Conservation (phyloP, 2,329 filamentous ascomycete genomes). For the Didymosphaeria variabile region DNA sequence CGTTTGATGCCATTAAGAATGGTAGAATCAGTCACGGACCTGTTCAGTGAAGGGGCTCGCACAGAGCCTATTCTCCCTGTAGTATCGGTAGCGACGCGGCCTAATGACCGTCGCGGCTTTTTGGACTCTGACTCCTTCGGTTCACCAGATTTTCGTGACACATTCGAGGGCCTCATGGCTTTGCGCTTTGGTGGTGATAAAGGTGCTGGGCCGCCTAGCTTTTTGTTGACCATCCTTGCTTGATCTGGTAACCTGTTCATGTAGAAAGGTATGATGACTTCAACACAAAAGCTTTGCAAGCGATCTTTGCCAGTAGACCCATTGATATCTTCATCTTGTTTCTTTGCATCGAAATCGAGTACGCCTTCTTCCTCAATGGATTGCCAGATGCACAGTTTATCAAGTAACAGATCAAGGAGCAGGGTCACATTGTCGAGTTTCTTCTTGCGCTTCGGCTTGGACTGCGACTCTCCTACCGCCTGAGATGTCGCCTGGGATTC, state of each 20-base stretch:
- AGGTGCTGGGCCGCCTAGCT: conserved; percentile 76
- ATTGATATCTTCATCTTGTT: conserved; percentile 31
- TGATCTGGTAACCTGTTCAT: conserved; percentile 77
- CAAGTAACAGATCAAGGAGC: conserved; percentile 76
- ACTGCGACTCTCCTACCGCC: conserved; percentile 18
- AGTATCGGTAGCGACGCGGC: conserved; percentile 69
- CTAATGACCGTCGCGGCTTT: conserved; percentile 62
- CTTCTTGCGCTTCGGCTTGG: conserved; percentile 55
- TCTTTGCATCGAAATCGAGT: conserved; percentile 44
- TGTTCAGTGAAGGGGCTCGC: conserved; percentile 69
- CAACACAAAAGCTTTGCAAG: conserved; percentile 78
- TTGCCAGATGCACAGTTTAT: conserved; percentile 85
- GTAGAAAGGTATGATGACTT: conserved; percentile 85
- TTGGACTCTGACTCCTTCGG: conserved; percentile 50
- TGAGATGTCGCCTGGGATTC: conserved; percentile 23
- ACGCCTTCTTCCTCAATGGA: conserved; percentile 71
- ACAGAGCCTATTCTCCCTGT: conserved; percentile 58
- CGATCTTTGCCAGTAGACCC: conserved; percentile 61
- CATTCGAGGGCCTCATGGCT: conserved; percentile 49
- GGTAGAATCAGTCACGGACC: conserved; percentile 72
- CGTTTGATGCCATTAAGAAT: conserved; percentile 70
- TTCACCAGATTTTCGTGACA: conserved; percentile 51
- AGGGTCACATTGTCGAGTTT: conserved; percentile 72
- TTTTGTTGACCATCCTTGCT: conserved; percentile 75
- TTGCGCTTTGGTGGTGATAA: conserved; percentile 64